phyloP scores from a whole-genome alignment of 2,329 filamentous ascomycete species.

The Chalaropsis ovoidea region DNA sequence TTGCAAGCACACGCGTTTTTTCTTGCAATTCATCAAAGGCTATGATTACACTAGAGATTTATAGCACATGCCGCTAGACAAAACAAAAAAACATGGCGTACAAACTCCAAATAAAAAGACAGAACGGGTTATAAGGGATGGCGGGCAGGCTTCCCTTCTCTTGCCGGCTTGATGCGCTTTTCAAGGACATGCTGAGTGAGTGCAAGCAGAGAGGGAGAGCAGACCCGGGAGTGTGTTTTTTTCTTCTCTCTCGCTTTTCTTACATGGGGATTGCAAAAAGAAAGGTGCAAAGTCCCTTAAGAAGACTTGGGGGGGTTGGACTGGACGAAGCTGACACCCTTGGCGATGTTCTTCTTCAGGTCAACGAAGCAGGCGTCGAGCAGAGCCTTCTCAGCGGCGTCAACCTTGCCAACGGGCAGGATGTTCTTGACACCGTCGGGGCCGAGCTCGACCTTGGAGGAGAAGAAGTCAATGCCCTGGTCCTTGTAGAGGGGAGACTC shows the following conservation, averaged over 20 bases:
- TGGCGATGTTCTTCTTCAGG: conserved; percentile 90
- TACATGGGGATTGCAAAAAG: neutral
- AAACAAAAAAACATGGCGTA: conserved; percentile 18
- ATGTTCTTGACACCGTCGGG: conserved; percentile 94
- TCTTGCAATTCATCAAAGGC: conserved; percentile 15
- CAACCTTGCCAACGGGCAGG: conserved; percentile 72
- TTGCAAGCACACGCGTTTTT: neutral
- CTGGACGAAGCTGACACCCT: conserved; percentile 59
- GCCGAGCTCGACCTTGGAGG: conserved; percentile 88
- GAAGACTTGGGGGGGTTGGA: conserved; percentile 25
- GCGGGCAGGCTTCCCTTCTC: conserved; percentile 43
- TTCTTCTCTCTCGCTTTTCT: neutral
- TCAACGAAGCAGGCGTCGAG: conserved; percentile 75
- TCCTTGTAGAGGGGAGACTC: conserved; percentile 98
- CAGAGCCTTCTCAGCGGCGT: conserved; percentile 78
- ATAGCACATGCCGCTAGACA: conserved; percentile 6
- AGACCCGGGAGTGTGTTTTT: neutral
- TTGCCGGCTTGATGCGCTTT: conserved; percentile 46
- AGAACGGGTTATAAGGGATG: neutral
- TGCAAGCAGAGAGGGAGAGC: neutral
- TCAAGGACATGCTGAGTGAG: neutral
- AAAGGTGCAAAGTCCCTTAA: conserved; percentile 10
- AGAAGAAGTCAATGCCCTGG: conserved; percentile 95
- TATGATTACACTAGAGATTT: conserved; percentile 26
- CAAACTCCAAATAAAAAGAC: conserved; percentile 20